phyloP scores from a whole-genome alignment of 163 green algal species.

The Volvox carteri region DNA sequence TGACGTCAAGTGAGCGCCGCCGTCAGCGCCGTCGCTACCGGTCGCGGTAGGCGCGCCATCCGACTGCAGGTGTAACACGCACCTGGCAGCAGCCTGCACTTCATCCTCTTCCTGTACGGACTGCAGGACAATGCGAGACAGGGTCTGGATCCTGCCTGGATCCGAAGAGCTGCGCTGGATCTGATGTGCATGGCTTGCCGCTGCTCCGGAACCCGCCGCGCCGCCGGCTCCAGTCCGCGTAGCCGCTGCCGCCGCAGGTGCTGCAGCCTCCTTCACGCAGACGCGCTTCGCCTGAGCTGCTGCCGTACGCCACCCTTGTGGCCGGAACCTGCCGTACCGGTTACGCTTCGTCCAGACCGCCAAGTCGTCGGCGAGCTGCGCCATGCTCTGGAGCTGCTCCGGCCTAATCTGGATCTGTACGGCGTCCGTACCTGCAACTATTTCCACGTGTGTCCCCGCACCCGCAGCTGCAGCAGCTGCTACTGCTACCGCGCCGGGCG shows the following conservation, averaged over 20 bases:
- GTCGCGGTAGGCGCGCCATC: neutral
- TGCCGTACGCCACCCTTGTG: slow-evolving; percentile 71
- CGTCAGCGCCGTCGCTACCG: neutral
- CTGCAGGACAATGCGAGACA: neutral
- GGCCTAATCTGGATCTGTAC: slow-evolving; percentile 55
- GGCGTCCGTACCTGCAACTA: slow-evolving; percentile 57
- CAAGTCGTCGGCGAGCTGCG: slow-evolving; percentile 65
- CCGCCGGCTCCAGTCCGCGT: neutral
- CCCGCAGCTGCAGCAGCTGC: neutral
- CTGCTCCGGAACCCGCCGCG: neutral
- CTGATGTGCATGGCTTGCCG: too few species aligned
- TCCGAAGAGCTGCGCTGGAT: slow-evolving; percentile 35
- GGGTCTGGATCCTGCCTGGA: slow-evolving; percentile 4
- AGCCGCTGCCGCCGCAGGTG: neutral
- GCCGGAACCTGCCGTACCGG: slow-evolving; percentile 69
- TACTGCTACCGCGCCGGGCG: neutral
- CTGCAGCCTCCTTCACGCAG: neutral
- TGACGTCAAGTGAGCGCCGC: too few species aligned
- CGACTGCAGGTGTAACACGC: neutral
- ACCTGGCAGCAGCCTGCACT: neutral
- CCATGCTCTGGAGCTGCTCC: slow-evolving; percentile 65
- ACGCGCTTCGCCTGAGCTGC: slow-evolving; percentile 46
- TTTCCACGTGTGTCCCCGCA: slow-evolving; percentile 53
- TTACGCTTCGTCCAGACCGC: slow-evolving; percentile 68
- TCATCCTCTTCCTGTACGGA: slow-evolving; percentile 37